Conservation (phyloP, 2,329 filamentous ascomycete genomes). For the Cladosporium sphaerospermum region DNA sequence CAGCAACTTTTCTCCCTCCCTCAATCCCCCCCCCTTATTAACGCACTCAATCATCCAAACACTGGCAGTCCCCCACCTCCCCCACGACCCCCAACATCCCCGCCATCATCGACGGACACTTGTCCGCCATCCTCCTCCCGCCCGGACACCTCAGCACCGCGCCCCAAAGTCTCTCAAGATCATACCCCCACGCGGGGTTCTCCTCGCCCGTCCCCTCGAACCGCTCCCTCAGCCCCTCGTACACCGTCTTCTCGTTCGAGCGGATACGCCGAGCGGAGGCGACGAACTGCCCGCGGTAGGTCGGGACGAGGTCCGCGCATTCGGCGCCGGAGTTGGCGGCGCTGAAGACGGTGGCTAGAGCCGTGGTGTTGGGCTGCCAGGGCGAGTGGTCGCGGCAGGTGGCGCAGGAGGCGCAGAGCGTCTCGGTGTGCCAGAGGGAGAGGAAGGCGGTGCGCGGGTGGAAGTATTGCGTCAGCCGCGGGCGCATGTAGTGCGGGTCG, state of each 20-base stretch:
- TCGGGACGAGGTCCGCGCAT: slow-evolving; percentile 30
- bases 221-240: slow-evolving; percentile 26
- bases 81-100: slow-evolving; percentile 17
- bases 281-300: slow-evolving; percentile 45
- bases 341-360: slow-evolving; percentile 32
- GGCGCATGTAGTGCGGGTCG: slow-evolving; percentile 34
- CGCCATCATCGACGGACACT: slow-evolving; percentile 21
- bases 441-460: slow-evolving; percentile 40
- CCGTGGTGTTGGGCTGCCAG: slow-evolving; percentile 36
- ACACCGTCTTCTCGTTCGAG: slow-evolving; percentile 30
- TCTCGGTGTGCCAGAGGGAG: slow-evolving; percentile 35
- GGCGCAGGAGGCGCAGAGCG: slow-evolving; percentile 27
- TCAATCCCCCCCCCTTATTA: not conserved
- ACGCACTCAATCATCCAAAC: slow-evolving; percentile 16
- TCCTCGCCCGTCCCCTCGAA: slow-evolving; percentile 25
- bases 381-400: slow-evolving; percentile 35
- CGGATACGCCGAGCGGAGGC: slow-evolving; percentile 40
- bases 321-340: slow-evolving; percentile 18
- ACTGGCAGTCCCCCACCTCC: slow-evolving; percentile 20
- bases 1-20: not conserved
- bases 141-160: slow-evolving; percentile 30
- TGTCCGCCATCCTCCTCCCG: slow-evolving; percentile 17
- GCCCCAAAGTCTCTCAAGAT: slow-evolving; percentile 35
- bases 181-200: slow-evolving; percentile 31
- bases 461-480: slow-evolving; percentile 35